Evolutionary conservation across 331 rosid species (phyloP), one percentile per base, ranked within the genome.

Genomic region (Rhamnella rubrinervis): DNA sequence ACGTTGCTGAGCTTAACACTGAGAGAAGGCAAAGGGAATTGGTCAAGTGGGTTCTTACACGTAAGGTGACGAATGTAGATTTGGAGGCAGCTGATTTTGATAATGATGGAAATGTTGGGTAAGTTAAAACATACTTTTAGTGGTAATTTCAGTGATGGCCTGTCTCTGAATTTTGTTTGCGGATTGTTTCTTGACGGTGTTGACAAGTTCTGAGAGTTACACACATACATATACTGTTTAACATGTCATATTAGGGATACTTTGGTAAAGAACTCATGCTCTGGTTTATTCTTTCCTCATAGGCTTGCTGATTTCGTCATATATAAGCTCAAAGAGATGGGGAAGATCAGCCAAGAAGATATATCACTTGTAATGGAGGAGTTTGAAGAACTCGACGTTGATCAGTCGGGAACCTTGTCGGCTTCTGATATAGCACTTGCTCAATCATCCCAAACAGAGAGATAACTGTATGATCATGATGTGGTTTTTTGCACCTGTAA

Each of bases 71-170:
- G 8, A 76, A 65, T 65, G 41, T 74, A 0, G 98, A 95, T 72
- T 87, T 95, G 75, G 97, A 95, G 83, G 96, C 86, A 44, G 98
- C 98, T 5, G 98, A 95, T 89, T 52, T 95, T 28, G 97, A 95
- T 62, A 75, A 72, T 18, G 95, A 95, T 23, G 87, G 98, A 10
- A 78, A 8, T 51, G 98, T 91, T 49, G 92, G 86, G 98, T 95
- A 68, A 75, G 98, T 85, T 58, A 4, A 46, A 7, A 4, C 26
- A 25, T 47, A n/a, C 21, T 50, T 58, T 68, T 67, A 20, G 15
- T 49, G 14, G 51, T 59, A 6, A 20, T 58, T 37, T 23, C 18
- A 15, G 9, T 35, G 12, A 51, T 37, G 59, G 39, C 38, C 59
- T 72, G 41, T 80, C 67, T 74, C 62, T 47, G 17, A 44, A 63